Evolutionary conservation across 768 basidiomycete genomes (phyloP), one percentile per base, ranked within the genome.

Genomic region (Postia placenta): DNA sequence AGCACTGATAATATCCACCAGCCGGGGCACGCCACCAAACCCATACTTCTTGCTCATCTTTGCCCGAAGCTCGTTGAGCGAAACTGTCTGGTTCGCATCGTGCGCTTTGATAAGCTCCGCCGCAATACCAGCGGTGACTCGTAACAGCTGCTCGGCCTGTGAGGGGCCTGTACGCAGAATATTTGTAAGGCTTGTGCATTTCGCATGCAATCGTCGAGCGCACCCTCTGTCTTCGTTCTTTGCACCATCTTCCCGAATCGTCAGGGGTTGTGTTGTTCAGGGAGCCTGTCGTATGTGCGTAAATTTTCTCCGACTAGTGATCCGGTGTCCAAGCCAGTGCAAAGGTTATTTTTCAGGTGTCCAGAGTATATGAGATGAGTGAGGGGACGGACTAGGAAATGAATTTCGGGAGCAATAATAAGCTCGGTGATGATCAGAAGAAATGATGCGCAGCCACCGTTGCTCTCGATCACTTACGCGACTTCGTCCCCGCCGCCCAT

Each of bases 1-100:
- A 30, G 96, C 96, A 54, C 92, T 91, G 67, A 99, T 92, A 60
- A 99, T 97, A 65, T 99, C 96, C 39, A 98, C 95, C 17, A 99
- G 77, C 40, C 96, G 69, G 0, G 96, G 96, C 0, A 95, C 87
- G 25, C 89, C 89, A 28, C 87, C 83, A 58, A 84, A 87, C 4
- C 80, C 83, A 63, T 83, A 84, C 66, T 93, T 93, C 72, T 97
- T 97, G 65, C 90, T 89, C 67, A 94, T 78, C 58, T 83, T 84
- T 36, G 86, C 75, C 36, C 95, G 86, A 41, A 98, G 75, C 45
- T 85, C 83, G 60, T 96, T 97, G 47, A 99, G 73, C 6, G 92
- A 92, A 46, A 95, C 82, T 0, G 82, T 75, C 53, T 81, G 71
- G 55, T 83, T 83, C 26, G 80, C 72, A 59, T 94, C 83, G 65